phyloP scores from a whole-genome alignment of 1,284 basidiomycete genomes.

The Ustilago hordei region DNA sequence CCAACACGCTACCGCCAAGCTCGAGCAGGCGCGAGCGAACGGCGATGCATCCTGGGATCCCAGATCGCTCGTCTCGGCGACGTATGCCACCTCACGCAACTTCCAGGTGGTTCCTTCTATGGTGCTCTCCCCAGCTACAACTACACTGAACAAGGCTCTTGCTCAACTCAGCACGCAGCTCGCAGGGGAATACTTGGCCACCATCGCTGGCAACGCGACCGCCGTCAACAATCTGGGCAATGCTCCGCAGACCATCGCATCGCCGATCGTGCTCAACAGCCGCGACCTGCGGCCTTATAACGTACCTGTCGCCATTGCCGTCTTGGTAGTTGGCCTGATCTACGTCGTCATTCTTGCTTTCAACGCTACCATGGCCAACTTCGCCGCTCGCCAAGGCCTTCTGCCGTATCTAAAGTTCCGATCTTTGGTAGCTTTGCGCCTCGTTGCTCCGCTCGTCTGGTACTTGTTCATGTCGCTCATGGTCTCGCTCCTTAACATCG shows the following conservation, averaged over 20 bases:
- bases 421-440: slow-evolving; percentile 57
- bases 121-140: slow-evolving; percentile 47
- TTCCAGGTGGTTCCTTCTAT: slow-evolving; percentile 43
- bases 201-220: slow-evolving; percentile 34
- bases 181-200: slow-evolving; percentile 48
- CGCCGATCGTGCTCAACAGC: slow-evolving; percentile 74
- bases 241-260: slow-evolving; percentile 76
- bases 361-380: slow-evolving; percentile 60
- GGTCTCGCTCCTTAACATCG: slow-evolving; percentile 61
- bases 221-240: slow-evolving; percentile 64
- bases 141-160: slow-evolving; percentile 24
- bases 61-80: slow-evolving; percentile 43
- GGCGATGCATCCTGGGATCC: slow-evolving; percentile 61
- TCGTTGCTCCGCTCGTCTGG: slow-evolving; percentile 43
- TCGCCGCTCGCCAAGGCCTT: slow-evolving; percentile 46
- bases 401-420: slow-evolving; percentile 53
- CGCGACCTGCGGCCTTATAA: slow-evolving; percentile 78
- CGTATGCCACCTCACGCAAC: slow-evolving; percentile 58
- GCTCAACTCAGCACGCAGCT: slow-evolving; percentile 27
- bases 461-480: slow-evolving; percentile 63
- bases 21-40: slow-evolving; percentile 50
- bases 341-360: slow-evolving; percentile 77
- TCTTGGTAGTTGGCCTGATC: slow-evolving; percentile 80
- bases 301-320: slow-evolving; percentile 78
- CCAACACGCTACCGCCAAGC: slow-evolving; percentile 45